Percentiles rank a stretch among this genome's conserved stretches.
These are phyloP conservation scores for Sporothrix brunneoviolacea DNA, from an alignment of 2,329 filamentous ascomycete genomes.

Conservation along the genomic window DNA sequence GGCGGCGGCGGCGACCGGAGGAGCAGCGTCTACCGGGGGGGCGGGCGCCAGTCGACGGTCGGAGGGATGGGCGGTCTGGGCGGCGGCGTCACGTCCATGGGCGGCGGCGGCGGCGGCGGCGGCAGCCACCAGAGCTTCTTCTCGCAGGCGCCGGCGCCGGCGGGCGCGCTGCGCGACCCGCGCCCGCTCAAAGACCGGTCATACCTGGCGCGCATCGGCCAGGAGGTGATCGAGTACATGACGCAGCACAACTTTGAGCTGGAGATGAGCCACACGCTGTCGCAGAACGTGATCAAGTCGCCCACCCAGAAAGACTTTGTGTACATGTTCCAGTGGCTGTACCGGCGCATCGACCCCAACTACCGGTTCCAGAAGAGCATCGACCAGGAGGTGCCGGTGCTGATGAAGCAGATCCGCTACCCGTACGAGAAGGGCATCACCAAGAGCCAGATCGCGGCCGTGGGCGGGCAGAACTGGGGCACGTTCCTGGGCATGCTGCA, in stretches of 20 bases:
- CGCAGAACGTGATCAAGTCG: slow-evolving; percentile 82
- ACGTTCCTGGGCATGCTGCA: slow-evolving; percentile 89
- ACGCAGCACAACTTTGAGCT: slow-evolving; percentile 93
- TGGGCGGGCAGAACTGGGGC: slow-evolving; percentile 95
- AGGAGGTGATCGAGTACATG: slow-evolving; percentile 87
- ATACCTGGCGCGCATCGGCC: slow-evolving; percentile 75
- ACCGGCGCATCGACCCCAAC: slow-evolving; percentile 88
- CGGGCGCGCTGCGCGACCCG: slow-evolving; percentile 79
- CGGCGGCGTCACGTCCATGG: slow-evolving; percentile 23
- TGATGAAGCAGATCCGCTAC: slow-evolving; percentile 89
- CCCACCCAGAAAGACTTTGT: slow-evolving; percentile 99
- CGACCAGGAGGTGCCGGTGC: slow-evolving; percentile 86
- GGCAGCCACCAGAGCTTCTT: slow-evolving; percentile 86
- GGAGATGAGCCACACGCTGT: slow-evolving; percentile 93
- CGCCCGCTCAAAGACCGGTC: slow-evolving; percentile 74
- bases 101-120: slow-evolving; percentile 31
- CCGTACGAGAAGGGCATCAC: slow-evolving; percentile 94
- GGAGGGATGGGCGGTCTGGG: slow-evolving; percentile 60
- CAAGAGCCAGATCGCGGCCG: slow-evolving; percentile 90
- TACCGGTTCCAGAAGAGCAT: slow-evolving; percentile 93
- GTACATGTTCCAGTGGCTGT: slow-evolving; percentile 96
- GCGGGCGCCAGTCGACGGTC: slow-evolving; percentile 58
- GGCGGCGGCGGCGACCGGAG: slow-evolving; percentile 46
- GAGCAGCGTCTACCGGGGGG: slow-evolving; percentile 77
- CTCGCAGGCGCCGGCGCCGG: slow-evolving; percentile 72